phyloP scores from a whole-genome alignment of 2,329 filamentous ascomycete species.

The Venturia oleaginea region DNA sequence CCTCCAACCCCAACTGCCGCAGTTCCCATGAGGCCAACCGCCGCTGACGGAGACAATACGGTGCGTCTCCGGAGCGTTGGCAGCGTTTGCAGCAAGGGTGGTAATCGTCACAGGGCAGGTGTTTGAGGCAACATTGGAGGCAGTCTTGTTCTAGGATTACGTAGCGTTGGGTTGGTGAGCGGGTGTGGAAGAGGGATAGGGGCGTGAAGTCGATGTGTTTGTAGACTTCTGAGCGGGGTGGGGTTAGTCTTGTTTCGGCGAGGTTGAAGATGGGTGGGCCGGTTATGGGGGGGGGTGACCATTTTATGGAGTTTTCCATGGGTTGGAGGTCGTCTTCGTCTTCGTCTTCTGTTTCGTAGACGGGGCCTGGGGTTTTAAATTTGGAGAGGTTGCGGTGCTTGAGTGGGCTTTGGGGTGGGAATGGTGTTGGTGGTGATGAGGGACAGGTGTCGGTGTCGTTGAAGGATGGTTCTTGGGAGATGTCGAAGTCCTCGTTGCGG shows the following conservation, averaged over 20 bases:
- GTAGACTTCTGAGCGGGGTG: conserved; percentile 7
- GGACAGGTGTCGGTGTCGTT: background rate
- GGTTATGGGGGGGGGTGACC: background rate
- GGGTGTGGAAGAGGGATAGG: background rate
- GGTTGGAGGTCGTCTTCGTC: background rate
- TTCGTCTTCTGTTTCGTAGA: background rate
- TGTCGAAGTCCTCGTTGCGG: background rate
- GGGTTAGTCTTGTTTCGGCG: background rate
- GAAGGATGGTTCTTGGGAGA: background rate
- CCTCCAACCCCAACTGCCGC: background rate
- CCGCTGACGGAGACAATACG: conserved; percentile 12
- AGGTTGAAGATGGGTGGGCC: conserved; percentile 3
- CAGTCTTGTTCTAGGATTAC: conserved; percentile 12
- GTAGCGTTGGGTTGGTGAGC: background rate
- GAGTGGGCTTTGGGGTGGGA: background rate
- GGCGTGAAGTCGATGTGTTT: conserved; percentile 5
- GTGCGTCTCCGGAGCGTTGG: conserved; percentile 9
- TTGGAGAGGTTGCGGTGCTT: background rate
- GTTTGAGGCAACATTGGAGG: conserved; percentile 14
- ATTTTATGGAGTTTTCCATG: background rate
- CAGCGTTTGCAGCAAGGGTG: conserved; percentile 13
- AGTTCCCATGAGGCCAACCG: background rate
- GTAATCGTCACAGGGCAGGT: conserved; percentile 8
- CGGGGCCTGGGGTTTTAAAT: background rate
- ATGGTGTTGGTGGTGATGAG: background rate